These are phyloP conservation scores for Lipomyces yamadae DNA, from an alignment of 805 yeast genomes.

Conservation along the genomic window DNA sequence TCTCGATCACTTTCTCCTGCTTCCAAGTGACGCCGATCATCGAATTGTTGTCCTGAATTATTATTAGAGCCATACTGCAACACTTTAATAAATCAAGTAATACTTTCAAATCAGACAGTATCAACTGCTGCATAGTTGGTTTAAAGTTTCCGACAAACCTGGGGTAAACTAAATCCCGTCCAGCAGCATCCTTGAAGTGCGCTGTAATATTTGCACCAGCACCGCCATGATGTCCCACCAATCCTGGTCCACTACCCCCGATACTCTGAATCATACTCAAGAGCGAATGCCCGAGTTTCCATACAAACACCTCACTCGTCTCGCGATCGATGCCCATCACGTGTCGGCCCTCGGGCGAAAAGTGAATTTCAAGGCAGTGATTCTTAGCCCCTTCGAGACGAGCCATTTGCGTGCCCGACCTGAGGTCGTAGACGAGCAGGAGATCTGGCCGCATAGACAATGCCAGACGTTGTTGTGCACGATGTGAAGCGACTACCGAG, in stretches of 20 bases:
- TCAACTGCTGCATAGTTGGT: not conserved
- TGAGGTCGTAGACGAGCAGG: constrained; percentile 38
- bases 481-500: constrained; percentile 37
- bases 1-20: constrained; percentile 32
- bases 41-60: constrained; percentile 18
- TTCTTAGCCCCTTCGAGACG: constrained; percentile 34
- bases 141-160: constrained; percentile 31
- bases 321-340: constrained; percentile 35
- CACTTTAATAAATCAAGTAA: not conserved
- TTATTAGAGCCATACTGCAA: not conserved
- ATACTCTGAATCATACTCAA: constrained; percentile 37
- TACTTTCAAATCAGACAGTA: constrained; percentile 23
- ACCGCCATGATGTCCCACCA: not conserved
- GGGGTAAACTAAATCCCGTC: constrained; percentile 33
- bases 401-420: constrained; percentile 38
- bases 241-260: constrained; percentile 26
- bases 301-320: constrained; percentile 29
- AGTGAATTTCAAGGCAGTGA: constrained; percentile 26
- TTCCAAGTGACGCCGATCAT: constrained; percentile 20
- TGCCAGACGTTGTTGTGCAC: constrained; percentile 39
- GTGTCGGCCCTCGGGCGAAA: constrained; percentile 39
- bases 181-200: constrained; percentile 25
- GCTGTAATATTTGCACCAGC: constrained; percentile 11
- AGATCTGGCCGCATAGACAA: constrained; percentile 35
- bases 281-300: constrained; percentile 39